Evolutionary conservation across 331 rosid genomes (phyloP), one percentile per base, ranked within the genome.

Genomic region (Cydonia oblonga): DNA sequence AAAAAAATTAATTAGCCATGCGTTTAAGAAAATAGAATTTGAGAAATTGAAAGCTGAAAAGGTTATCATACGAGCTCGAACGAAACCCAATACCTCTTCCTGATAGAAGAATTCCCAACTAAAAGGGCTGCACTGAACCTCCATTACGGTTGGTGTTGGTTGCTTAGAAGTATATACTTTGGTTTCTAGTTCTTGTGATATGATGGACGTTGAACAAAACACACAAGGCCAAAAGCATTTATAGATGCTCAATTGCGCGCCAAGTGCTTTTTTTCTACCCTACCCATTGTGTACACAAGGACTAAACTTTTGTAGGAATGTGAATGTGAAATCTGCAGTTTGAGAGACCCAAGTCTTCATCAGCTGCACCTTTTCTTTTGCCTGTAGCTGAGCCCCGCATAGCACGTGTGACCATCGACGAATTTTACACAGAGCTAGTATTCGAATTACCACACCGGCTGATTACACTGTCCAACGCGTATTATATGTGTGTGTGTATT

Each of bases 21-120:
- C 25, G 61, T 66, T 66, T 23, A 29, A 24, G 64, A 63, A 73
- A 51, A 60, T 29, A 15, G 38, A 60, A 60, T 60, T 60, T 60
- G 35, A 60, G 22, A 26, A 57, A 57, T 6, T 51, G 22, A 49
- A 49, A 49, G 54, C n/a, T 49, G 54, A 51, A 51, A 51, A 18
- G 2, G 56, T 18, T 1, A 7, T 18, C 56, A 51, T 3, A 49
- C 20, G 22, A 18, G 56, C 22, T 51, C 22, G 4, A 51, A 18
- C 4, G 56, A 7, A 7, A 51, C 19, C 10, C 10, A 7, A 19
- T 52, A 83, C 91, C 92, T 92, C 92, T 79, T 88, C 88, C n/a
- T 87, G 88, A 76, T 62, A 11, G 82, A 64, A 81, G 75, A 84
- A 81, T 68, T 89, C 93, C 97, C 92, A 89, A 66, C 70, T 53